phyloP scores from a whole-genome alignment of 345 rosid genomes.

The Linum lewisii region DNA sequence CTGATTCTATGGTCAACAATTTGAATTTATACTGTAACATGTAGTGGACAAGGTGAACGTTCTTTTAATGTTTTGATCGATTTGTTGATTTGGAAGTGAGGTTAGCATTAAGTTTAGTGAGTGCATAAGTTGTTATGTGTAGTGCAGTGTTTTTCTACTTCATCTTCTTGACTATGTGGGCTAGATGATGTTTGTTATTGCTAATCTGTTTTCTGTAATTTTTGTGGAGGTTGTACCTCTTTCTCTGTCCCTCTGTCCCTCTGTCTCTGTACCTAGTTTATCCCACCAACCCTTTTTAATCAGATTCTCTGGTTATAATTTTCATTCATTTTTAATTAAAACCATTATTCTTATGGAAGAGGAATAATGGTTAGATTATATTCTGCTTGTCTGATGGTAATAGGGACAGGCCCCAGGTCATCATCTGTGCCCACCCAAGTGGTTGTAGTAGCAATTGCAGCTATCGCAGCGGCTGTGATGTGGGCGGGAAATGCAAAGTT shows the following conservation, averaged over 20 bases:
- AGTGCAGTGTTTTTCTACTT: too few species aligned
- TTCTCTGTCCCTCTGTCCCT: too few species aligned
- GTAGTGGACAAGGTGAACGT: not conserved
- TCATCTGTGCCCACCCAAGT: conserved; percentile 68
- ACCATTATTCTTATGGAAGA: not conserved
- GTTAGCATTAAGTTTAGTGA: too few species aligned
- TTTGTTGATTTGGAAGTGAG: too few species aligned
- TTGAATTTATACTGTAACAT: not conserved
- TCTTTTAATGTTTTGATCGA: not conserved
- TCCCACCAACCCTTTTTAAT: conserved; percentile 1
- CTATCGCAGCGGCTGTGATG: conserved; percentile 66
- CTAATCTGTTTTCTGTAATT: too few species aligned
- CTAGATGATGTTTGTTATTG: too few species aligned
- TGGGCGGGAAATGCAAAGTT: conserved; percentile 57
- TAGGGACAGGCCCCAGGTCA: conserved; percentile 85
- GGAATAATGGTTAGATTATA: conserved; percentile 18
- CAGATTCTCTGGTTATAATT: conserved; percentile 4
- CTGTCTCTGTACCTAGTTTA: not conserved
- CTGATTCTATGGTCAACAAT: not conserved
- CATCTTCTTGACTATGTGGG: too few species aligned
- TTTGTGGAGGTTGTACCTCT: too few species aligned
- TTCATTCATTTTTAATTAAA: conserved; percentile 10
- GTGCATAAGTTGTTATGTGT: too few species aligned
- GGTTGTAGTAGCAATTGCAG: conserved; percentile 67
- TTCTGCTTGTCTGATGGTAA: conserved; percentile 63